Base-by-base conservation (phyloP, 495 filamentous ascomycete species). In the Cairneyella variabilis region DNA sequence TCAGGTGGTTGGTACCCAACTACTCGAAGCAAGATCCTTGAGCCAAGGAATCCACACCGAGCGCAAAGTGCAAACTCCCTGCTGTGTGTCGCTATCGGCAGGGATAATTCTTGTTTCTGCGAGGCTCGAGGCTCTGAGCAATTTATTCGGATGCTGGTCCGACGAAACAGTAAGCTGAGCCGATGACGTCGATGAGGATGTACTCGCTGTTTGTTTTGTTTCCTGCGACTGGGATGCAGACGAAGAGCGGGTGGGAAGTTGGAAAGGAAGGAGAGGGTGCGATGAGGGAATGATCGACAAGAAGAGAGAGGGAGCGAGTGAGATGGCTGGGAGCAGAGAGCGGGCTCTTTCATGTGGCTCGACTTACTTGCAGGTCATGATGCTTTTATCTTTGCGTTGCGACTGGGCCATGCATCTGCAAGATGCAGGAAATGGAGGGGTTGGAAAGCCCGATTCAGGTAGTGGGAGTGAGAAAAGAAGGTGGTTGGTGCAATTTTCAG, bases 161-260 rank as follows among this genome's bases (percentile, higher is more conserved):
- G 21, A 9, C 17, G 21, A n/a, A n/a, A n/a, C n/a, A n/a, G n/a
- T n/a, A n/a, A 7, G 23, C 6, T 20, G 25, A 38, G 25, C 11
- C 22, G 20, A 56, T 56, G 53, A 56, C 53, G 53, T 56, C 44
- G 53, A 49, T 56, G 53, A 56, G 32, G 45, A 27, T 16, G 22
- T 26, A n/a, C n/a, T n/a, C n/a, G n/a, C n/a, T n/a, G n/a, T n/a
- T n/a, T n/a, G n/a, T n/a, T n/a, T 30, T 20, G 40, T 4, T 43
- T 11, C 16, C 8, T 43, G 21, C 12, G 21, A 23, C n/a, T 32
- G 16, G 12, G 8, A 14, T 25, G 26, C 14, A n/a, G 5, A n/a
- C 28, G 46, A 49, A 21, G 46, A 12, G 17, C 11, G 11, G 14
- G 27, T 18, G 28, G n/a, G 18, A 36, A 37, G 46, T 36, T 36